Conservation (phyloP, 345 rosid genomes). For the Citrus sp. region DNA sequence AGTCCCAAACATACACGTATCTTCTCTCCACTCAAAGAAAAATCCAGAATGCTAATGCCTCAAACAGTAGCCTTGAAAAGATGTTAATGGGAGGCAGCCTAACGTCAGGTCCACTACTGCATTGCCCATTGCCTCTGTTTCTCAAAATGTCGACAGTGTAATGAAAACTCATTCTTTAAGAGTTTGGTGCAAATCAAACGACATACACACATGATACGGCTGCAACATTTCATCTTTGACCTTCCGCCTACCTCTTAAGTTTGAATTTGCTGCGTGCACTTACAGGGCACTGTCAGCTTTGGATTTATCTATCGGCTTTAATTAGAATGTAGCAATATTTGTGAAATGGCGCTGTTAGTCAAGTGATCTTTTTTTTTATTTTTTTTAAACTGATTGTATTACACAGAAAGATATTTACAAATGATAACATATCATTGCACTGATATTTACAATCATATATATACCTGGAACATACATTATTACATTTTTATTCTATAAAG, state of each 20-base stretch:
- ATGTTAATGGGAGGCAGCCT: slow-evolving; percentile 34
- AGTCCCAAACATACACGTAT: not conserved
- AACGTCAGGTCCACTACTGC: slow-evolving; percentile 14
- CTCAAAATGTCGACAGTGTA: slow-evolving; percentile 19
- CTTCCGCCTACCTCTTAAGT: not conserved
- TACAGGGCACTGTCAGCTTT: not conserved
- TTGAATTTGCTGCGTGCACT: not conserved
- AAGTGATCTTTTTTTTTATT: too few relatives aligned
- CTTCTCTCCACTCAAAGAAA: not conserved
- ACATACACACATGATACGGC: not conserved
- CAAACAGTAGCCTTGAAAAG: slow-evolving; percentile 13
- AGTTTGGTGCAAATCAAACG: not conserved
- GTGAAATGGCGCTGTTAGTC: too few relatives aligned
- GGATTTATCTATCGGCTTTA: not conserved
- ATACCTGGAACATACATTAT: too few relatives aligned
- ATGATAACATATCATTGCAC: too few relatives aligned
- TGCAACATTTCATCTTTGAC: not conserved
- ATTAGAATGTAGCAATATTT: not conserved
- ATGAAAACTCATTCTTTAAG: not conserved
- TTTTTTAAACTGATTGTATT: too few relatives aligned
- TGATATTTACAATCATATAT: too few relatives aligned
- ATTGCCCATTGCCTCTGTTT: not conserved
- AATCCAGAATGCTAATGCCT: slow-evolving; percentile 1
- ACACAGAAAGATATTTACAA: too few relatives aligned
- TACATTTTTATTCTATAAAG: too few relatives aligned